Base-by-base conservation (phyloP, 257 asterid species). In the Osmanthus fragrans region DNA sequence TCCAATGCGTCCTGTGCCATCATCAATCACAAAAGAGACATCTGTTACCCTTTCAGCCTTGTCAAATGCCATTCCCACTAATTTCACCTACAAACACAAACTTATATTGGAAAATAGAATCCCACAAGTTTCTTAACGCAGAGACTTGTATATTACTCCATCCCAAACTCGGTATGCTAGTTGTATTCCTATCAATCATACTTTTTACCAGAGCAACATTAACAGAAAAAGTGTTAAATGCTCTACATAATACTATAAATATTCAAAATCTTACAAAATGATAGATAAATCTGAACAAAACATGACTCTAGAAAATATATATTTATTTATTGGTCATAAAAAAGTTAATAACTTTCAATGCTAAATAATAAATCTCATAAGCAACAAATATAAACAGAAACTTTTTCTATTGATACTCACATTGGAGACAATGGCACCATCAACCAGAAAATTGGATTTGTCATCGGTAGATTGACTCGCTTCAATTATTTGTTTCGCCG, bases 1-100 rank as follows among this genome's bases (percentile, higher is more conserved):
- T 27, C 81, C 86, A 74, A 93, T 85, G 8, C 98, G 96, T 27
- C 96, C 98, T 0, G 99, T 92, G 71, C 96, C 98, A 85, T 96
- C 99, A 84, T 96, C 98, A 34, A 96, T 79, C 58, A 77, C 82
- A 56, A 96, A 96, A 1, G 91, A 79, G 32, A 82, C 91, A 85
- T 90, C 95, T 4, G 96, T 89, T 10, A 79, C 86, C 86, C 89
- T 88, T 32, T 74, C 88, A 5, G 90, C 73, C 81, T 86, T 93
- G 25, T 93, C 80, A 56, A 65, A 90, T 34, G 85, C 85, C 94
- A 93, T 86, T 54, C 99, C 98, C 9, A 96, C 77, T 85, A 92
- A 49, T 85, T 86, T 90, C 79, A 95, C 98, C 99, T 94, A 80
- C 25, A 78, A 45, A 51, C 29, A 58, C 66, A 21, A 58, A 21